phyloP scores from a whole-genome alignment of 2,329 filamentous ascomycete species.

The Thielaviopsis ethacetica region DNA sequence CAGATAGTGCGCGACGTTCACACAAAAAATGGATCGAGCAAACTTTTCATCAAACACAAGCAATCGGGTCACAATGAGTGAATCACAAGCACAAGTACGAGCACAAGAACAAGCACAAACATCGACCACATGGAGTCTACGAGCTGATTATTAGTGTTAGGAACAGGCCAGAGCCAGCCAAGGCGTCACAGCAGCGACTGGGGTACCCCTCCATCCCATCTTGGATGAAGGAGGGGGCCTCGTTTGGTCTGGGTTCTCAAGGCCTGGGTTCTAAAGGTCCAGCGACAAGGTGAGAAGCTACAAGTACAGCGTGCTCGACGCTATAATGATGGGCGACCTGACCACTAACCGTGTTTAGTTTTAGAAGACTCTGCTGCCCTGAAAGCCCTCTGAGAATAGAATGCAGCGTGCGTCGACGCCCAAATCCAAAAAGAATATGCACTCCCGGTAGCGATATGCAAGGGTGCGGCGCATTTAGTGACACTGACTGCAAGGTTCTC shows the following conservation, averaged over 20 bases:
- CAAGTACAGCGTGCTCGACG: not conserved
- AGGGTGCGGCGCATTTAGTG: conserved; percentile 9
- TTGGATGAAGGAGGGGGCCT: not conserved
- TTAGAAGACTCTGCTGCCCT: too few species aligned
- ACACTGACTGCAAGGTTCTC: conserved; percentile 1
- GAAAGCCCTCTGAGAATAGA: not conserved
- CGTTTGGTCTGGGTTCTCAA: not conserved
- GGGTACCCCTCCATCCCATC: not conserved
- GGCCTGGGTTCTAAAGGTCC: not conserved
- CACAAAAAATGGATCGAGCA: too few species aligned
- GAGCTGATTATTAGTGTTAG: not conserved
- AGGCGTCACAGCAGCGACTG: not conserved
- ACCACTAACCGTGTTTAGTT: not conserved
- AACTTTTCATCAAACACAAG: too few species aligned
- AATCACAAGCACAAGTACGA: not conserved
- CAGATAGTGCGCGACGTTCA: too few species aligned
- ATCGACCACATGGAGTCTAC: not conserved
- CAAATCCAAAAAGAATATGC: not conserved
- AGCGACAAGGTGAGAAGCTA: not conserved
- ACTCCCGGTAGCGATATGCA: not conserved
- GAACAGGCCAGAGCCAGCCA: not conserved
- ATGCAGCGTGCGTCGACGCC: not conserved
- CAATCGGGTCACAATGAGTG: too few species aligned
- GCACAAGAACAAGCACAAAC: not conserved
- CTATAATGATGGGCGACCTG: not conserved